These are phyloP conservation scores for Rhizophora mangle DNA, from an alignment of 345 rosid genomes.

Conservation along the genomic window DNA sequence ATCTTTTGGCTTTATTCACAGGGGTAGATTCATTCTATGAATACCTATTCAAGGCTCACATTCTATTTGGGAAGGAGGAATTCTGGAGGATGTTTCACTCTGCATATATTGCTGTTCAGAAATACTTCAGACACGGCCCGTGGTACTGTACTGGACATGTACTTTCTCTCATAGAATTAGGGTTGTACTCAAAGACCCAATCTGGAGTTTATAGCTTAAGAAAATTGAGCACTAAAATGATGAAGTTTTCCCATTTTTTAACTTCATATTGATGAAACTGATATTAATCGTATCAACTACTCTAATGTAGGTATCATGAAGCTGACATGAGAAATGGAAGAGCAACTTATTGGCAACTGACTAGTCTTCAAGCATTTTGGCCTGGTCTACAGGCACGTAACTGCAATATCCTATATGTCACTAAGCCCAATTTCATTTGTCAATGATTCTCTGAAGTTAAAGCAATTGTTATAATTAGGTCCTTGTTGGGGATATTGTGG, in stretches of 20 bases:
- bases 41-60: constrained; percentile 84
- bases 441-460: constrained; percentile 14
- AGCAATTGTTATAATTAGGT: constrained; percentile 51
- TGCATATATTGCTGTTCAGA: constrained; percentile 90
- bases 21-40: constrained; percentile 98
- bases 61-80: constrained; percentile 94
- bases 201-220: no score
- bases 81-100: constrained; percentile 94
- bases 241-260: background rate
- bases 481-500: constrained; percentile 85
- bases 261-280: background rate
- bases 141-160: constrained; percentile 49
- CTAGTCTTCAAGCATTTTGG: constrained; percentile 99
- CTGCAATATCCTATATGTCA: constrained; percentile 7
- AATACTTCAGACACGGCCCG: constrained; percentile 87
- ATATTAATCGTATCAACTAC: background rate
- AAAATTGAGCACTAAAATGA: no score
- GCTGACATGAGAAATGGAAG: constrained; percentile 95
- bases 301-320: constrained; percentile 79
- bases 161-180: background rate
- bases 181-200: background rate
- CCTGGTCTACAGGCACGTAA: constrained; percentile 86
- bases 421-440: background rate
- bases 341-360: constrained; percentile 98
- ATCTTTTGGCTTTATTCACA: constrained; percentile 31